phyloP scores from a whole-genome alignment of 331 rosid genomes.

The Cucumis variabilis region DNA sequence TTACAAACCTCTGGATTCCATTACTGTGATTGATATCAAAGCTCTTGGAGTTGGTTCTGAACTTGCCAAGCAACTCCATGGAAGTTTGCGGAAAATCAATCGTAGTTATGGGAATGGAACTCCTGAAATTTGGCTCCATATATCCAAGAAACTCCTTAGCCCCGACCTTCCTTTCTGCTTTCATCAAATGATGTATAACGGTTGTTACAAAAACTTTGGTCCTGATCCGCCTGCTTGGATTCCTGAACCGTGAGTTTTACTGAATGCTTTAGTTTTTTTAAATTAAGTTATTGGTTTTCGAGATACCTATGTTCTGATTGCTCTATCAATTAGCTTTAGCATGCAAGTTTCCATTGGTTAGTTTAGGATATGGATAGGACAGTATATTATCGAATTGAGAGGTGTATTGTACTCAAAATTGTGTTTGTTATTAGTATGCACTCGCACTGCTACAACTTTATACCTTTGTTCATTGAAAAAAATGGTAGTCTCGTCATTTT shows the following conservation, averaged over 20 bases:
- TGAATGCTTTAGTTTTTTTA: background rate
- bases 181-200: conserved; percentile 82
- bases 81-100: conserved; percentile 50
- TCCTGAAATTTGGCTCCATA: conserved; percentile 77
- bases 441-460: background rate
- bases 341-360: background rate
- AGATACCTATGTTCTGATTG: background rate
- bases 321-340: background rate
- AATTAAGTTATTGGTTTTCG: background rate
- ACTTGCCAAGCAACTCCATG: conserved; percentile 52
- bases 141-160: conserved; percentile 57
- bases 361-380: background rate
- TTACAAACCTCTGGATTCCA: conserved; percentile 50
- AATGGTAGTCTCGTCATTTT: background rate
- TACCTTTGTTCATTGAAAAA: background rate
- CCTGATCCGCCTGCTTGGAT: conserved; percentile 95
- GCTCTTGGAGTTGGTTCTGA: conserved; percentile 52
- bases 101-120: conserved; percentile 50
- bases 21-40: conserved; percentile 65
- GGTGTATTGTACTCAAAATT: background rate
- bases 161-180: conserved; percentile 83
- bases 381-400: no score
- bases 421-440: background rate
- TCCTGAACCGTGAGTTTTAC: conserved; percentile 65
- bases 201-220: conserved; percentile 71